Evolutionary conservation across 2,329 filamentous ascomycete species (phyloP).

Genomic region (Alternaria rosae): DNA sequence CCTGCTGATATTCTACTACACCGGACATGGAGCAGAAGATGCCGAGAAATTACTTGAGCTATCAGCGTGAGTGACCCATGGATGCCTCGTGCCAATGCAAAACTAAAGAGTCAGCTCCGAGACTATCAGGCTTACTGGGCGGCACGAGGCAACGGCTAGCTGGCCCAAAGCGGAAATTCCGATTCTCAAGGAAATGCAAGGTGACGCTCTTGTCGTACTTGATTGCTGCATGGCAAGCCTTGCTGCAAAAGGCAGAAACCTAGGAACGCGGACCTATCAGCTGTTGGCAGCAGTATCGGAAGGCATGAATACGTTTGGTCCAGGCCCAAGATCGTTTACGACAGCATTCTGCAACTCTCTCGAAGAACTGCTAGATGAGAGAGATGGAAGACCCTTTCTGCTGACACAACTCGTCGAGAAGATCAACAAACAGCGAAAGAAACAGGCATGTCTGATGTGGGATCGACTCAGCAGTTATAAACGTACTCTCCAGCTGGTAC

Average conservation of each 20-base stretch:
- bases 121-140: no score
- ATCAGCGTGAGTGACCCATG: not conserved
- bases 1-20: conserved; percentile 46
- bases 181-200: conserved; percentile 14
- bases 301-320: not conserved
- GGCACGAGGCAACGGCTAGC: conserved; percentile 10
- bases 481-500: not conserved
- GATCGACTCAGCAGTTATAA: not conserved
- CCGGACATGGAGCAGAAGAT: conserved; percentile 33
- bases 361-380: not conserved
- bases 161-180: conserved; percentile 32
- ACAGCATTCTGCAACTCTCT: not conserved
- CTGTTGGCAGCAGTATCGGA: conserved; percentile 8
- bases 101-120: no score
- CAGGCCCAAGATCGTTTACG: not conserved
- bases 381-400: not conserved
- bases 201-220: conserved; percentile 39
- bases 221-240: conserved; percentile 45
- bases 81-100: no score
- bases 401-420: not conserved
- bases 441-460: not conserved
- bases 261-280: conserved; percentile 10
- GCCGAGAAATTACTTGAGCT: not conserved
- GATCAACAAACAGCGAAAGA: not conserved
- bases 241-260: conserved; percentile 23